Base-by-base conservation (phyloP, 139 green algal genomes). In the Protoeuglena noctilucae region DNA sequence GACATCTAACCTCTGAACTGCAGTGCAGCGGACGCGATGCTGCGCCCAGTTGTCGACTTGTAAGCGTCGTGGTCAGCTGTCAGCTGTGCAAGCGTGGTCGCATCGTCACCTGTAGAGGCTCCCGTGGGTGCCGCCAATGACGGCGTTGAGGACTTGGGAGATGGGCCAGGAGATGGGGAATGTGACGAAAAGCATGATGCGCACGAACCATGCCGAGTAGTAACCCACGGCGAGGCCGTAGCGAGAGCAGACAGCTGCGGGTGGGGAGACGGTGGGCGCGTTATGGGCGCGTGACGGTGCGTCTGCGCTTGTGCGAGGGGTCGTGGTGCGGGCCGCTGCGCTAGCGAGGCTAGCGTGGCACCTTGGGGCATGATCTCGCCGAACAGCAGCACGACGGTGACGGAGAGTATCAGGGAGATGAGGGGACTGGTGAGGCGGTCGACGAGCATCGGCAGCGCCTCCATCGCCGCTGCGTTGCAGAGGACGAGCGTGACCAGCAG, bases 161-260 rank as follows among this genome's bases (percentile, higher is more conserved):
- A 94, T 83, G 26, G 86, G 85, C 54, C 62, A 86, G 2, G 78
- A 61, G 18, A 94, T 59, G n/a, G 68, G 62, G 26, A 65, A 65
- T 9, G 71, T 72, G 3, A 86, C 19, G 16, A 64, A 6, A 74
- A 94, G 89, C 29, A 95, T 71, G 6, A 64, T 28, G 1, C 62
- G 72, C 30, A 94, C 84, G 48, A 93, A 71, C 59, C 74, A 86
- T 1, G 82, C 68, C 3, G 65, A 78, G 54, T 83, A 70, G 16
- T 80, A 84, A 3, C 89, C 87, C 3, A 95, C 81, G 14, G 63
- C 57, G 17, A 96, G 78, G 21, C 87, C 87, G 59, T 93, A 68
- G 2, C 77, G 62, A 0, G 79, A 87, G 70, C 89, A 97, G 1
- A 88, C 53, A 0, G 86, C 80, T n/a, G n/a, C n/a, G n/a, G n/a